Conservation (phyloP, 2,329 filamentous ascomycete genomes). For the Biscogniauxia sp. region DNA sequence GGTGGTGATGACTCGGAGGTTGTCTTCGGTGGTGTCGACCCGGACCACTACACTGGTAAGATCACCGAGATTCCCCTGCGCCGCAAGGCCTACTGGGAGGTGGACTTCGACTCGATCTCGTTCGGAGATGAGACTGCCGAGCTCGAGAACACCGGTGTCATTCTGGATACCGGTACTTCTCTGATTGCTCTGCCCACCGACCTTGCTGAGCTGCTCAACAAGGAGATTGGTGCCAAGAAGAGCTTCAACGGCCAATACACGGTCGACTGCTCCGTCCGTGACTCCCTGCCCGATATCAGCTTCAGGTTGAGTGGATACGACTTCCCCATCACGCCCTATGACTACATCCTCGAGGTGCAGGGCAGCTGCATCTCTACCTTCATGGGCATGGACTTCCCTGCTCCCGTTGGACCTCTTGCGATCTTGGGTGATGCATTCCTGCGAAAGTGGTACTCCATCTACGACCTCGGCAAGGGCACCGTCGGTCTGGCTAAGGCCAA, state of each 20-base stretch:
- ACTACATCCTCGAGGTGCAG: conserved; percentile 95
- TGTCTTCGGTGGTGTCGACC: conserved; percentile 84
- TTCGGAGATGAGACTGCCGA: conserved; percentile 84
- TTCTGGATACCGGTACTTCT: conserved; percentile 97
- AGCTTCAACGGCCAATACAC: conserved; percentile 95
- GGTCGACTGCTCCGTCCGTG: conserved; percentile 82
- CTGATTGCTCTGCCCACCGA: conserved; percentile 91
- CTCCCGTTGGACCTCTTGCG: conserved; percentile 83
- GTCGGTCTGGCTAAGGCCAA: conserved; percentile 89
- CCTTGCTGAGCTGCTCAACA: conserved; percentile 94
- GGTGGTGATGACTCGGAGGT: conserved; percentile 75
- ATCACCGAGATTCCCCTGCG: conserved; percentile 91
- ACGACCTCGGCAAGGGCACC: conserved; percentile 84
- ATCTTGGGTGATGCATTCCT: conserved; percentile 89
- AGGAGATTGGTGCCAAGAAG: conserved; percentile 98
- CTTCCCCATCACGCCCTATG: conserved; percentile 83
- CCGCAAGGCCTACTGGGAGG: conserved; percentile 99
- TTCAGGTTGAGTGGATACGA: conserved; percentile 90
- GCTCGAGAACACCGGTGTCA: conserved; percentile 91
- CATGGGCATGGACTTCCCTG: conserved; percentile 93
- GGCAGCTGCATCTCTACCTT: conserved; percentile 97
- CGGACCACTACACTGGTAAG: conserved; percentile 78
- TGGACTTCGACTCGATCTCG: conserved; percentile 88
- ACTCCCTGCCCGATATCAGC: conserved; percentile 81
- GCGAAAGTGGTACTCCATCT: conserved; percentile 91